Conservation (phyloP, 2,329 filamentous ascomycete genomes). For the Berkeleyomyces basicola region DNA sequence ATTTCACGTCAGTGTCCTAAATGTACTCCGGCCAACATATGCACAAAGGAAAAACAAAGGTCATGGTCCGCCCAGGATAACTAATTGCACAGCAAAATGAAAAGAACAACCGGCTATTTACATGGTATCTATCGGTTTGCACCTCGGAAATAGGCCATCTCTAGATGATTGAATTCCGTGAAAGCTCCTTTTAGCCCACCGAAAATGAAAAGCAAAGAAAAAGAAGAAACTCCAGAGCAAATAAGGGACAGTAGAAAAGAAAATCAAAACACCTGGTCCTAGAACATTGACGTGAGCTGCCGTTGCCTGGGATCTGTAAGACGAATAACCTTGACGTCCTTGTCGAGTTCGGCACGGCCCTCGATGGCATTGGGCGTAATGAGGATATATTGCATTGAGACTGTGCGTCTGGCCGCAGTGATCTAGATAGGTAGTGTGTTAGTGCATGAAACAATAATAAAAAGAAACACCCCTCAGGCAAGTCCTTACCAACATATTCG, state of each 20-base stretch:
- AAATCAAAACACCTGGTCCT: neutral
- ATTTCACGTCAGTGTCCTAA: too few species aligned
- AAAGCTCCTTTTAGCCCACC: too few species aligned
- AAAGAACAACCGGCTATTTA: too few species aligned
- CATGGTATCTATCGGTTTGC: too few species aligned
- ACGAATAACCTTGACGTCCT: conserved; percentile 64
- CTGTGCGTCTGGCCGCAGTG: conserved; percentile 60
- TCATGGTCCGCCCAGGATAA: too few species aligned
- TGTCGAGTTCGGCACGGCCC: conserved; percentile 36
- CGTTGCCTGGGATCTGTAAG: conserved; percentile 43
- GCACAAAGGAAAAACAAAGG: too few species aligned
- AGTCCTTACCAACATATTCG: conserved; percentile 63
- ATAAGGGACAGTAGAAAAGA: neutral
- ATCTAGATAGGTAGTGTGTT: conserved; percentile 8
- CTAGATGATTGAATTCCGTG: too few species aligned
- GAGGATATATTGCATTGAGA: conserved; percentile 87
- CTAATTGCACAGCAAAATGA: too few species aligned
- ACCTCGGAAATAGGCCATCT: too few species aligned
- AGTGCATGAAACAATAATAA: too few species aligned
- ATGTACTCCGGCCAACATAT: too few species aligned
- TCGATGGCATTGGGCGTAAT: conserved; percentile 85
- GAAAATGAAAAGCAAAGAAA: neutral
- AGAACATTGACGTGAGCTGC: conserved; percentile 16
- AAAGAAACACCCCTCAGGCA: conserved; percentile 19
- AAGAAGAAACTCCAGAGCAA: neutral